Evolutionary conservation across 2,329 filamentous ascomycete species (phyloP).

Genomic region (Penicillium sp.): DNA sequence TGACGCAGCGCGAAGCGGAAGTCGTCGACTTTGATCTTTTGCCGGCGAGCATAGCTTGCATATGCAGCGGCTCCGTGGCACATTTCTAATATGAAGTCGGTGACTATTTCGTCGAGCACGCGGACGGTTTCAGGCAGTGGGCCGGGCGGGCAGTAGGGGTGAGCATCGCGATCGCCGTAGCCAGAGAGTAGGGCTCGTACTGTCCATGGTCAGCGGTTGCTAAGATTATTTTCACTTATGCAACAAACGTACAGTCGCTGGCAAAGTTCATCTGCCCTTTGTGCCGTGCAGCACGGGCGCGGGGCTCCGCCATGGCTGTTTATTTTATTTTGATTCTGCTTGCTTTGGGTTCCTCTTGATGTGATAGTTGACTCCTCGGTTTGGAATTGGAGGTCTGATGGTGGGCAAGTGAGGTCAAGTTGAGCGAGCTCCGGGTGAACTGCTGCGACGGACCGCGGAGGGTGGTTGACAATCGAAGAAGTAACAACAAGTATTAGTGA

Average conservation of each 20-base stretch:
- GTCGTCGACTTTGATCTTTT: conserved; percentile 98
- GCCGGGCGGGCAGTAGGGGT: conserved; percentile 65
- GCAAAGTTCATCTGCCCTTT: conserved; percentile 78
- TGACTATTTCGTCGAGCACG: conserved; percentile 89
- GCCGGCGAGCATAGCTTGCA: conserved; percentile 79
- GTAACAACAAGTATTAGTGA: not conserved
- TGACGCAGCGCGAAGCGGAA: conserved; percentile 90
- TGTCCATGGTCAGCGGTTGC: conserved; percentile 15
- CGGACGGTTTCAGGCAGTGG: conserved; percentile 80
- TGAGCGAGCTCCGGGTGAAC: not conserved
- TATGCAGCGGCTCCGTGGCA: conserved; percentile 84
- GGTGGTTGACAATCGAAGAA: not conserved
- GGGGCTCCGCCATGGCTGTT: conserved; percentile 62
- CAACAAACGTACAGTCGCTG: conserved; percentile 59
- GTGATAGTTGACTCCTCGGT: not conserved
- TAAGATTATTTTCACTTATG: not conserved
- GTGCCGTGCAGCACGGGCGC: conserved; percentile 73
- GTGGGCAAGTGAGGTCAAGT: not conserved
- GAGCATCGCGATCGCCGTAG: conserved; percentile 42
- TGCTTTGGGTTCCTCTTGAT: conserved; percentile 1
- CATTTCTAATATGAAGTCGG: conserved; percentile 92
- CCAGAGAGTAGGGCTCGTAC: conserved; percentile 42
- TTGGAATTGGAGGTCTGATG: not conserved
- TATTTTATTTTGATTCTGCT: conserved; percentile 7
- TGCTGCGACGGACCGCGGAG: not conserved